A percentile compares a stretch with the other conserved stretches of the same genome.
These are phyloP conservation scores for Venturia effusa DNA, from an alignment of 2,329 filamentous ascomycete species.

Conservation along the genomic window DNA sequence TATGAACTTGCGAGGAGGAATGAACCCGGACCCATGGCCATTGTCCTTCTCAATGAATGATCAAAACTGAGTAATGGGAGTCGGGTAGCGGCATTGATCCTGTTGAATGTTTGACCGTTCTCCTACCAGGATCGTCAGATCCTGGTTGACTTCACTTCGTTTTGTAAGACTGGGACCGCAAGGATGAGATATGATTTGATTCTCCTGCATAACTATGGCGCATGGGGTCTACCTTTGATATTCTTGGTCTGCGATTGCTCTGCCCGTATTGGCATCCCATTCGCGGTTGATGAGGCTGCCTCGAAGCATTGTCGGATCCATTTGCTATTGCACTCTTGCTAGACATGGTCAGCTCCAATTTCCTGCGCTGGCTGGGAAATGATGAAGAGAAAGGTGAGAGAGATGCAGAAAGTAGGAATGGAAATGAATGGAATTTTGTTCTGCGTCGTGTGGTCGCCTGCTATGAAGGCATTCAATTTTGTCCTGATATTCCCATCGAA, in stretches of 20 bases:
- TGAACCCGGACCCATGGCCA: not conserved
- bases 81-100: too few relatives aligned
- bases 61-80: too few relatives aligned
- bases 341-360: not conserved
- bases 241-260: not conserved
- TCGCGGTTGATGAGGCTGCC: not conserved
- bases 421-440: not conserved
- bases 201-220: not conserved
- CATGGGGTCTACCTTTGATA: not conserved
- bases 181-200: not conserved
- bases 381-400: not conserved
- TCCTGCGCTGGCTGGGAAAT: not conserved
- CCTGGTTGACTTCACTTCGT: too few relatives aligned
- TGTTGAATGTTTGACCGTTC: too few relatives aligned
- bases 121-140: too few relatives aligned
- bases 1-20: slow-evolving; percentile 18
- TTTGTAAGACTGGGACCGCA: too few relatives aligned
- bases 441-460: not conserved
- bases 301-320: not conserved
- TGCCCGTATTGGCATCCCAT: not conserved
- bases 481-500: not conserved
- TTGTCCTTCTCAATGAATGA: not conserved
- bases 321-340: not conserved
- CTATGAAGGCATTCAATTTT: not conserved
- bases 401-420: not conserved